A percentile compares a stretch with the other conserved stretches of the same genome.
These are phyloP conservation scores for Abrus pulchellus DNA, from an alignment of 306 rosid genomes.

Conservation along the genomic window DNA sequence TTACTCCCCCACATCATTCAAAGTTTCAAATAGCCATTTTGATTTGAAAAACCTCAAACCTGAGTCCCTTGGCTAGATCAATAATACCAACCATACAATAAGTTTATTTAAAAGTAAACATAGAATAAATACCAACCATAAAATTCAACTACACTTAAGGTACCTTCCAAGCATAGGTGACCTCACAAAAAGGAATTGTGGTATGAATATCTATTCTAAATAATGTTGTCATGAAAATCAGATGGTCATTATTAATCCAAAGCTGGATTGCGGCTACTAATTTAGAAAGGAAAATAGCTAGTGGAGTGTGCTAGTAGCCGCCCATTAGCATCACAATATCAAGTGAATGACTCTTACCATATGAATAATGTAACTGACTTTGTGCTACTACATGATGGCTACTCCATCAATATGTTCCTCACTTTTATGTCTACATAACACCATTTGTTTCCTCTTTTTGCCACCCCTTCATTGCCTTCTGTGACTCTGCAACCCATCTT, in stretches of 20 bases:
- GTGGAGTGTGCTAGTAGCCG: constrained; percentile 11
- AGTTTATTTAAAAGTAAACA: not conserved
- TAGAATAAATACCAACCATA: constrained; percentile 20
- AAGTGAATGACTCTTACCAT: constrained; percentile 37
- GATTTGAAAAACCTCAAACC: not conserved
- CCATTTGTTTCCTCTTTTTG: constrained; percentile 37
- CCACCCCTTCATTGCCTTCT: constrained; percentile 34
- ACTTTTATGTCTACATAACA: not conserved
- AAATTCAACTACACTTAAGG: constrained; percentile 5
- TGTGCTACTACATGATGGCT: constrained; percentile 21
- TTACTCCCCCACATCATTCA: not conserved
- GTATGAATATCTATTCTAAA: constrained; percentile 3
- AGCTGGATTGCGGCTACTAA: constrained; percentile 7
- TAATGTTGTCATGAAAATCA: not conserved
- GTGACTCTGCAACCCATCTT: not conserved
- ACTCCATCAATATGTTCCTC: constrained; percentile 39
- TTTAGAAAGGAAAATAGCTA: not conserved
- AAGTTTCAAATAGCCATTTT: not conserved
- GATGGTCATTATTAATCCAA: constrained; percentile 1
- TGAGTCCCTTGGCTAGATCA: not conserved
- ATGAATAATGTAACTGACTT: constrained; percentile 20
- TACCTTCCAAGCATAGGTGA: not conserved
- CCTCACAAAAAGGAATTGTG: constrained; percentile 1
- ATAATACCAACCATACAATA: not conserved
- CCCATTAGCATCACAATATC: constrained; percentile 16